phyloP scores from a whole-genome alignment of 176 grass and related monocot species.

The Musa troglodytarum region DNA sequence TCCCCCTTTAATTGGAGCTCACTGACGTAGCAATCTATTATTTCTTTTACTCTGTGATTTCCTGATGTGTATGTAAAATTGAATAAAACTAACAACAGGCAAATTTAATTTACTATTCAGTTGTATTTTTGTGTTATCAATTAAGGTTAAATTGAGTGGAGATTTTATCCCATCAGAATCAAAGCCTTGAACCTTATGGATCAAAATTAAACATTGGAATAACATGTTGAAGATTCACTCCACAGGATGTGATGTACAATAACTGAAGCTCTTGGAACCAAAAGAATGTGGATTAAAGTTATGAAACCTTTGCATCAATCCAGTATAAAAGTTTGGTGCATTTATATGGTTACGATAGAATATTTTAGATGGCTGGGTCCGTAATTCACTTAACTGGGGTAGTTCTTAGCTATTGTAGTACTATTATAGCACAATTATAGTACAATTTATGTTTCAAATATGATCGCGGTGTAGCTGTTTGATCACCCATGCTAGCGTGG shows the following conservation, averaged over 20 bases:
- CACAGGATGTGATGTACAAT: neutral
- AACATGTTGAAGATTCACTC: neutral
- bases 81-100: too few relatives aligned
- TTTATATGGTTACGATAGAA: neutral
- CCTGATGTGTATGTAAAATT: too few relatives aligned
- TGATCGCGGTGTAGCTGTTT: neutral
- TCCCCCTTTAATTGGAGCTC: too few relatives aligned
- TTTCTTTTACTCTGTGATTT: too few relatives aligned
- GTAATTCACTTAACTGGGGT: neutral
- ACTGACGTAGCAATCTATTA: too few relatives aligned
- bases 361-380: neutral
- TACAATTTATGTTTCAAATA: neutral
- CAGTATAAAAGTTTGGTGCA: neutral
- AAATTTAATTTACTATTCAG: too few relatives aligned
- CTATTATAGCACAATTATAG: neutral
- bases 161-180: too few relatives aligned
- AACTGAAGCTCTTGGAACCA: too few relatives aligned
- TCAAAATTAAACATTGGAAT: neutral
- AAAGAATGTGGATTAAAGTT: neutral
- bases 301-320: neutral
- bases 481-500: too few relatives aligned
- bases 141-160: too few relatives aligned
- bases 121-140: too few relatives aligned
- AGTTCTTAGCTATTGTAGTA: neutral
- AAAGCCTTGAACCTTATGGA: neutral